Evolutionary conservation across 2,329 filamentous ascomycete species (phyloP), one percentile per base, ranked within the genome.

Genomic region (Phoma sp.): DNA sequence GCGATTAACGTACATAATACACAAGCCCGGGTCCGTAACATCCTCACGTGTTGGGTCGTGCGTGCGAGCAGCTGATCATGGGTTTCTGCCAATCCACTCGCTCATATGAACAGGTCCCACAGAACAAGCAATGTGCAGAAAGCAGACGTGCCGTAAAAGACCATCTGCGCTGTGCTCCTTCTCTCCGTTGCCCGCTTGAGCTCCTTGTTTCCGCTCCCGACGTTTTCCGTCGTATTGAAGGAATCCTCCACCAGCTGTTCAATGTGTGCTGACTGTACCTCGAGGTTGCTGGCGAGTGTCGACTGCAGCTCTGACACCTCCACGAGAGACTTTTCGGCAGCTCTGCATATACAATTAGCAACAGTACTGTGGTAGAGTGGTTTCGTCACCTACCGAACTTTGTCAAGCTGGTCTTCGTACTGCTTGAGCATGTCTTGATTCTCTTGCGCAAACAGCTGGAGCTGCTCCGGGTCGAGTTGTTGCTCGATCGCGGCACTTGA

Each of bases 231-330:
- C 9, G 93, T 97, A 29, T 85, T 83, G 57, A 88, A 84, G 1
- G 92, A 92, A 74, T 99, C 94, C 38, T 88, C 82, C 29, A 96
- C 91, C 19, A 99, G 82, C 72, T 95, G 90, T 57, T 92, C 90
- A 60, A 99, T 96, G 66, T 95, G 89, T 52, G 91, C 92, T 50
- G 91, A 89, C 72, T 99, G 95, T 13, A 89, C 88, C 35, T 88
- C 85, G 21, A 99, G 84, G 71, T 97, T 96, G 67, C 86, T 86
- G 36, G 95, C 91, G 12, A 99, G 87, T 49, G 94, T 88, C 51
- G 90, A 91, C 74, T 99, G 95, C 46, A 99, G 81, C 71, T 96
- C 92, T 7, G 92, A 90, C 60, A 99, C 97, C 74, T 99, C 95
- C 3, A 96, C 76, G 6, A 99, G 83, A 0, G 92, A 96, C 73